Evolutionary conservation across 441 rosid genomes (phyloP).

Genomic region (Erodium chrysanthum): DNA sequence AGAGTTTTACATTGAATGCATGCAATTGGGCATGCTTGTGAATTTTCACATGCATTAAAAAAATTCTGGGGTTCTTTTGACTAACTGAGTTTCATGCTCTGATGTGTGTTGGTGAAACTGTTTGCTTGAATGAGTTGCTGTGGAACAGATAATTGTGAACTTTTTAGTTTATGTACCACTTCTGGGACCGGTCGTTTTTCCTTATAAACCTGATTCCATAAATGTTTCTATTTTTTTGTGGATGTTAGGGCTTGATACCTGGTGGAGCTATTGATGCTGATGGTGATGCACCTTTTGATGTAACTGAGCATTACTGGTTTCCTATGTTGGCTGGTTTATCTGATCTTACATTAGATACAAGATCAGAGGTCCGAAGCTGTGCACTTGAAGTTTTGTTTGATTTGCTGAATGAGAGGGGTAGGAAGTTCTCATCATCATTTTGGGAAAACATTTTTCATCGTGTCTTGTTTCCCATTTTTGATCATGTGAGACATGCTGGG

Average conservation of each 20-base stretch:
- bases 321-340: slow-evolving; percentile 99
- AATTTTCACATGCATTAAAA: background rate
- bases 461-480: slow-evolving; percentile 94
- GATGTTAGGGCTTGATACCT: slow-evolving; percentile 80
- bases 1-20: background rate
- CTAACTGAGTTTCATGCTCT: background rate
- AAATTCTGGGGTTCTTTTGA: background rate
- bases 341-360: slow-evolving; percentile 88
- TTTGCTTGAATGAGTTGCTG: background rate
- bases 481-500: slow-evolving; percentile 91
- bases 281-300: slow-evolving; percentile 56
- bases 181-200: slow-evolving; percentile 15
- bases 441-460: slow-evolving; percentile 99
- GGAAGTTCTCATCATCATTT: slow-evolving; percentile 82
- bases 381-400: slow-evolving; percentile 98
- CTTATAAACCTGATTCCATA: slow-evolving; percentile 7
- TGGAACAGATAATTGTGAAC: background rate
- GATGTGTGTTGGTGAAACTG: background rate
- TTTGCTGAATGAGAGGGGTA: slow-evolving; percentile 94
- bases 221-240: slow-evolving; percentile 15
- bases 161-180: background rate
- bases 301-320: slow-evolving; percentile 98
- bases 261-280: slow-evolving; percentile 66
- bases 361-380: slow-evolving; percentile 93
- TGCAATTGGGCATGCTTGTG: slow-evolving; percentile 4